Conservation (phyloP, 495 filamentous ascomycete species). For the Aspergillus coremiiformis region DNA sequence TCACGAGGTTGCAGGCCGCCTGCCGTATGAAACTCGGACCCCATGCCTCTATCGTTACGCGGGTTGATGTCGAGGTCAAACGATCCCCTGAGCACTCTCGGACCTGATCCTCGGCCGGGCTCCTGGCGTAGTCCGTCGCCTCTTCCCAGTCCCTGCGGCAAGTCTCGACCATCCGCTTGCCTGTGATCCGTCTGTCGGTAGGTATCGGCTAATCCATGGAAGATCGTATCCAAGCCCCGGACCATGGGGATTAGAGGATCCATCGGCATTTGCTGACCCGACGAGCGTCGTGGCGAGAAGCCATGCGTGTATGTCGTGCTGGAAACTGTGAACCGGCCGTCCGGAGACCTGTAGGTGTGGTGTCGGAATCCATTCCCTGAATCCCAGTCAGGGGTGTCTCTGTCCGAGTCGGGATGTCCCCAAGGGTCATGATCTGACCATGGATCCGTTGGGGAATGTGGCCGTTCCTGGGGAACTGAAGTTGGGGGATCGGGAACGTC, state of each 20-base stretch:
- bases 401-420: constrained; percentile 25
- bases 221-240: constrained; percentile 26
- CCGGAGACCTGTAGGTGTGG: constrained; percentile 42
- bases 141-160: background rate
- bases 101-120: background rate
- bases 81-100: background rate
- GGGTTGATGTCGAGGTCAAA: constrained; percentile 11
- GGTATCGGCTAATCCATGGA: constrained; percentile 23
- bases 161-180: background rate
- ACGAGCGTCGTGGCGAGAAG: constrained; percentile 14
- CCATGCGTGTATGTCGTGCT: constrained; percentile 28
- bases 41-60: background rate
- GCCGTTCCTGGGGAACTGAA: constrained; percentile 12
- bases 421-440: constrained; percentile 35
- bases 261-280: constrained; percentile 6
- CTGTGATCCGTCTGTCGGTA: constrained; percentile 10
- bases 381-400: background rate
- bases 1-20: constrained; percentile 29
- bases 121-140: background rate
- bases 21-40: constrained; percentile 3
- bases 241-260: constrained; percentile 28
- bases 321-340: constrained; percentile 35
- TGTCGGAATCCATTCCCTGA: constrained; percentile 27
- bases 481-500: constrained; percentile 14
- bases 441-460: constrained; percentile 19